Evolutionary conservation across 176 grass and related monocot genomes (phyloP), one percentile per base, ranked within the genome.

Genomic region (Metroxylon sagu): DNA sequence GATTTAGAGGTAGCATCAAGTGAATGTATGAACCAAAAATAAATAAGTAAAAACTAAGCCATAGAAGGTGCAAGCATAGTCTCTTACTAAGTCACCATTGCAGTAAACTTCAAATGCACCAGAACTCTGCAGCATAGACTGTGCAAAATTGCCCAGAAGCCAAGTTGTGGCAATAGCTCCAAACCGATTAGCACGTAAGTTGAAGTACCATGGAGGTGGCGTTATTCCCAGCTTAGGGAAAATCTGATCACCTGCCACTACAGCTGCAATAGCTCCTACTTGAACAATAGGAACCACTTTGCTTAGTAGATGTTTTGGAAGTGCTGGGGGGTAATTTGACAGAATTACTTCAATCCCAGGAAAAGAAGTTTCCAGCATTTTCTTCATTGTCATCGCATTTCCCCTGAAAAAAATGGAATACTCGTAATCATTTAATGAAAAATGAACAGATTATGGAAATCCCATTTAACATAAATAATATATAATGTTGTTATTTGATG

Each of bases 101-200:
- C 80, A 97, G 74, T 78, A 91, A 76, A 97, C 92, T 78, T 97
- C 92, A 67, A 97, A 97, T 27, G 92, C 92, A 29, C 92, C 92
- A 56, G 92, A 91, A 79, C 87, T 90, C 74, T 85, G 92, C 49
- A 97, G 66, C 76, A 87, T 79, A 57, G 83, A 85, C 71, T 97
- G 92, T 10, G 92, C 17, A 80, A 97, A 97, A 75, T 83, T 91
- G 52, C 92, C 92, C 69, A 88, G 81, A 26, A 90, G 52, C 92
- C 92, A 90, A 57, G 85, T 82, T 56, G 86, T 69, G 57, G 92
- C 87, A 78, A 90, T 90, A 10, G 90, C 79, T 67, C 90, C 90
- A 87, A 95, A 97, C 68, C 80, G 84, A 88, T 97, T 97, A 27
- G 87, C 92, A 80, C 84, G 78, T 8, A 98, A 64, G 19, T 75